Base-by-base conservation (phyloP, 352 stramenopile genomes). In the Thraustochytrium sp. region DNA sequence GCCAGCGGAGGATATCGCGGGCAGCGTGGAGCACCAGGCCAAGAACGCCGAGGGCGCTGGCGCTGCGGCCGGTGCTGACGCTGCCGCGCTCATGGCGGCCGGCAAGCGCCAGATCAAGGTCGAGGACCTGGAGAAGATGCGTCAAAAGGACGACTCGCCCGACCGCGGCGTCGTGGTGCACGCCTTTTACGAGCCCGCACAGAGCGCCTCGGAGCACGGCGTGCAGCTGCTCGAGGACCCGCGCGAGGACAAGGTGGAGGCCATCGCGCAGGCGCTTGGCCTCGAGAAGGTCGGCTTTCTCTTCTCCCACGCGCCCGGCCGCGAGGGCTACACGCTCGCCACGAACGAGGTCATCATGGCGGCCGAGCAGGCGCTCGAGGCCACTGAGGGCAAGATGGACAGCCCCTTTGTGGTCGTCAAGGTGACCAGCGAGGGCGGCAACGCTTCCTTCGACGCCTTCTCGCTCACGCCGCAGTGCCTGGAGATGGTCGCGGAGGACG, bases 401-500 rank as follows among this genome's bases (percentile, higher is more conserved):
- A 68, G 34, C 61, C 75, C 75, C 31, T 84, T 84, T 8, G 75
- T 75, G 0, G 18, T 84, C 5, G 75, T 84, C 38, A 84, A 84
- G 49, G 75, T 84, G 13, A 80, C 61, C 18, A 80, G 61, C 61
- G 75, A 84, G 44, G 44, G n/a, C 8, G 61, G 61, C n/a, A 84
- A 84, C 46, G 61, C 61, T 13, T 76, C 55, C 31, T 84, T 84
- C 29, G 75, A 84, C 26, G 55, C 75, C 2, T 84, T 76, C 46
- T 76, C 75, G 38, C 75, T 84, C 44, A 84, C 75, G 0, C 55
- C 75, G 38, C 61, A 73, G 44, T 76, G 55, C 49, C 55, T 84
- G 3, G 75, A 84, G n/a, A 84, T 84, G 75, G 75, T 84, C 18
- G 61, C 61, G 13, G 75, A 84, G 49, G 75, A 84, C 61, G 75